Percentiles rank a stretch among this genome's conserved stretches.
phyloP scores from a whole-genome alignment of 768 basidiomycete genomes.

The Boletellus ananas region DNA sequence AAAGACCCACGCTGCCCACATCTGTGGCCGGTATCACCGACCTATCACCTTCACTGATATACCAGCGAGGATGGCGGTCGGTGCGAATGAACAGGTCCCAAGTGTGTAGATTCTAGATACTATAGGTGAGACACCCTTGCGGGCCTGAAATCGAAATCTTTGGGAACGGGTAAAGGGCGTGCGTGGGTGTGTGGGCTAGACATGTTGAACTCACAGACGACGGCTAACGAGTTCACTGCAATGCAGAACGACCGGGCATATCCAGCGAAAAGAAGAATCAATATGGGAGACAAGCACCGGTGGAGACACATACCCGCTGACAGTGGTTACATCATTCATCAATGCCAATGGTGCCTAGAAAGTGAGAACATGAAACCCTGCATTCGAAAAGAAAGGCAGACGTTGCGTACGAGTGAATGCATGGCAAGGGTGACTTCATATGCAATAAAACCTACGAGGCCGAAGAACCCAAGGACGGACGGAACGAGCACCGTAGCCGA shows the following conservation, averaged over 20 bases:
- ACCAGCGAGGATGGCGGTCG: constrained; percentile 38
- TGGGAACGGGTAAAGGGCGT: background rate
- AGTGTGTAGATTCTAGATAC: constrained; percentile 35
- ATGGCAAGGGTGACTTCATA: constrained; percentile 35
- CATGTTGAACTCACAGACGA: constrained; percentile 17
- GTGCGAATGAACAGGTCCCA: constrained; percentile 35
- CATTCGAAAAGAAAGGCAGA: background rate
- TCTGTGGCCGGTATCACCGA: constrained; percentile 37
- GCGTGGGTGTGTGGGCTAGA: background rate
- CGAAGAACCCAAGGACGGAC: constrained; percentile 37
- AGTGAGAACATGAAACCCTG: background rate
- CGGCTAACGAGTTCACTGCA: constrained; percentile 15
- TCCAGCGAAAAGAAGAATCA: background rate
- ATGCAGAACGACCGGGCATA: constrained; percentile 33
- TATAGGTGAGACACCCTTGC: constrained; percentile 35
- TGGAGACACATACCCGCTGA: constrained; percentile 21
- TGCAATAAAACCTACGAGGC: constrained; percentile 34
- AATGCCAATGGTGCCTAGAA: constrained; percentile 33
- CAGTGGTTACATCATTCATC: constrained; percentile 30
- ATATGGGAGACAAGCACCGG: background rate
- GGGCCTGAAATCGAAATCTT: constrained; percentile 43
- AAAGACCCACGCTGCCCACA: constrained; percentile 36
- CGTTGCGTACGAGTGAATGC: constrained; percentile 31
- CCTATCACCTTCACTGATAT: constrained; percentile 32
- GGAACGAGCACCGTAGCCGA: constrained; percentile 40